Conservation (phyloP, 305 asterid genomes). For the Nicotiana rustica region DNA sequence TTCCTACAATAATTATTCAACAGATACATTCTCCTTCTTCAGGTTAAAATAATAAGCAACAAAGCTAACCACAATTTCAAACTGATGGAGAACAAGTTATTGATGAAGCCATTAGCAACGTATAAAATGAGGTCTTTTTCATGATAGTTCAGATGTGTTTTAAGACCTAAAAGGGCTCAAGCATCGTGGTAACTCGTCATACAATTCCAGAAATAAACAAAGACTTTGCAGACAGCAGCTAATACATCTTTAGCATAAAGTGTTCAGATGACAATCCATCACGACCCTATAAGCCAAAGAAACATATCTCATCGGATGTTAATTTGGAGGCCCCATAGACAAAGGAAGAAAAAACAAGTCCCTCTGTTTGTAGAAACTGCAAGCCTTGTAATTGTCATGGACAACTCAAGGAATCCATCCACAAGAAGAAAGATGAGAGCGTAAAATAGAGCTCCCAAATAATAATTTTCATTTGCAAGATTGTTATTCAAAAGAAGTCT, state of each 20-base stretch:
- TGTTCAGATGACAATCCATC: too few relatives aligned
- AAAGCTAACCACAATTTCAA: neutral
- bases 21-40: neutral
- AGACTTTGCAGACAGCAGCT: neutral
- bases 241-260: neutral
- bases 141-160: neutral
- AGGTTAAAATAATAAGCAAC: neutral
- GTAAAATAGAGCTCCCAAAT: slow-evolving; percentile 71
- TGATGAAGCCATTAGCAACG: neutral
- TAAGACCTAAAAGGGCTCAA: neutral
- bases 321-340: too few relatives aligned
- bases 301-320: too few relatives aligned
- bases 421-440: slow-evolving; percentile 58
- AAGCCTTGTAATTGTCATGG: slow-evolving; percentile 71
- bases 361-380: slow-evolving; percentile 72
- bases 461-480: slow-evolving; percentile 61
- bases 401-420: slow-evolving; percentile 70
- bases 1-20: too few relatives aligned
- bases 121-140: neutral
- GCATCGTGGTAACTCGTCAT: neutral
- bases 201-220: too few relatives aligned
- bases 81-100: neutral
- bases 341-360: slow-evolving; percentile 34
- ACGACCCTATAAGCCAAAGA: too few relatives aligned
- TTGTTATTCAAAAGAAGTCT: slow-evolving; percentile 20